Evolutionary conservation across 2,329 filamentous ascomycete genomes (phyloP).

Genomic region (Fusarium sp.): DNA sequence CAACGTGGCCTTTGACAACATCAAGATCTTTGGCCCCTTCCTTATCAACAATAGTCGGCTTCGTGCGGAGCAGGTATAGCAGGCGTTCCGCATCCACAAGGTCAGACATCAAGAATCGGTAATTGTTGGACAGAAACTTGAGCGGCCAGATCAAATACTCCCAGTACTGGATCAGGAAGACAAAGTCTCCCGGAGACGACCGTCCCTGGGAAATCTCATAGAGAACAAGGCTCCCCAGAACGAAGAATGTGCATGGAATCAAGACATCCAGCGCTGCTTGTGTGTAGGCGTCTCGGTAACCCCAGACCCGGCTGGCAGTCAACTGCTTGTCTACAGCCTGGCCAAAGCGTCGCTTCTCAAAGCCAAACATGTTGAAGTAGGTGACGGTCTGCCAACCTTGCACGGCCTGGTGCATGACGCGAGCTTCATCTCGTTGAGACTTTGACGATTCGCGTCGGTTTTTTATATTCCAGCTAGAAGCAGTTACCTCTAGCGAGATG

Average conservation of each 20-base stretch:
- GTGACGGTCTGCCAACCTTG: constrained; percentile 73
- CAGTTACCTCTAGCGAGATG: constrained; percentile 47
- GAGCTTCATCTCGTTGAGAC: constrained; percentile 64
- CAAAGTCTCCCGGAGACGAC: constrained; percentile 60
- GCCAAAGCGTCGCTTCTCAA: constrained; percentile 49
- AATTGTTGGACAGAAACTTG: constrained; percentile 51
- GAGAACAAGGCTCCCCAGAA: constrained; percentile 37
- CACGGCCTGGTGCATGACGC: constrained; percentile 71
- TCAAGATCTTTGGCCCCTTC: constrained; percentile 61
- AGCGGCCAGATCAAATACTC: constrained; percentile 58
- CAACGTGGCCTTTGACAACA: constrained; percentile 64
- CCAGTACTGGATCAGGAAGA: constrained; percentile 79
- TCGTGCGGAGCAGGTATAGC: constrained; percentile 69
- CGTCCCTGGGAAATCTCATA: constrained; percentile 40
- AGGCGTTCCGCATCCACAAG: constrained; percentile 78
- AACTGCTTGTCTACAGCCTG: constrained; percentile 47
- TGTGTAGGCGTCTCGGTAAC: constrained; percentile 39
- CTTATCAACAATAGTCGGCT: constrained; percentile 68
- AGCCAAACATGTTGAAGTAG: constrained; percentile 57
- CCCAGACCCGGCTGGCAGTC: constrained; percentile 39
- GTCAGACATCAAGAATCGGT: constrained; percentile 53
- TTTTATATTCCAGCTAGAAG: constrained; percentile 57
- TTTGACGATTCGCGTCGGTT: constrained; percentile 57
- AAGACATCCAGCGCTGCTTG: constrained; percentile 56
- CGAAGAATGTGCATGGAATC: constrained; percentile 61